phyloP scores from a whole-genome alignment of 768 basidiomycete species.

The Leccinum arenicola region DNA sequence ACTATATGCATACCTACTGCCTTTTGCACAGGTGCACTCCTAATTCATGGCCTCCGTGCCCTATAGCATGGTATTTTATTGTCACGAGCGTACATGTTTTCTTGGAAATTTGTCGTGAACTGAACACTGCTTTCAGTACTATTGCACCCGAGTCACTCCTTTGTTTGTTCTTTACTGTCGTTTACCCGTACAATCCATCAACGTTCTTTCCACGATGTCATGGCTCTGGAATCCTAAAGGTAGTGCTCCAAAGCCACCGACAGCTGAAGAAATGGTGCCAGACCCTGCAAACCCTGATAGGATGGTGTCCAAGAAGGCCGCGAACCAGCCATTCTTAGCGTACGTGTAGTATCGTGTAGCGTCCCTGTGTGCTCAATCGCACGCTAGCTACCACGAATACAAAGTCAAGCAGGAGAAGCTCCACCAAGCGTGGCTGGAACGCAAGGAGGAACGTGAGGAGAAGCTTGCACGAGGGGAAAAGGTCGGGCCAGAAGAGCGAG shows the following conservation, averaged over 20 bases:
- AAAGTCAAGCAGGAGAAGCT: conserved; percentile 56
- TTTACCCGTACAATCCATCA: neutral
- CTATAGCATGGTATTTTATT: conserved; percentile 20
- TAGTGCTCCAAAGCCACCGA: conserved; percentile 36
- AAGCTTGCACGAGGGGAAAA: conserved; percentile 73
- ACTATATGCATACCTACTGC: conserved; percentile 34
- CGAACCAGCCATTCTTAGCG: conserved; percentile 84
- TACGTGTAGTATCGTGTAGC: conserved; percentile 37
- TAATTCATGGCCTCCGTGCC: conserved; percentile 27
- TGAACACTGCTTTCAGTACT: neutral
- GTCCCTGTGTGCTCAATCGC: conserved; percentile 7
- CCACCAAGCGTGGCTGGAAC: conserved; percentile 64
- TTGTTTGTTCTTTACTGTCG: neutral
- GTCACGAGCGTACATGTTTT: neutral
- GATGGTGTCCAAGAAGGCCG: conserved; percentile 76
- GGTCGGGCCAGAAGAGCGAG: conserved; percentile 68
- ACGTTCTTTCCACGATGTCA: conserved; percentile 45
- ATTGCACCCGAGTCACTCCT: neutral
- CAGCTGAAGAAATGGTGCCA: conserved; percentile 48
- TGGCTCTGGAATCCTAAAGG: conserved; percentile 55
- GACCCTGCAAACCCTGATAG: conserved; percentile 66
- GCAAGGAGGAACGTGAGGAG: conserved; percentile 68
- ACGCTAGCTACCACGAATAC: conserved; percentile 62
- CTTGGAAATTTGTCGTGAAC: neutral
- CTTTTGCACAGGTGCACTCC: conserved; percentile 28